Evolutionary conservation across 2,329 filamentous ascomycete species (phyloP).

Genomic region (Colletotrichum orbiculare): DNA sequence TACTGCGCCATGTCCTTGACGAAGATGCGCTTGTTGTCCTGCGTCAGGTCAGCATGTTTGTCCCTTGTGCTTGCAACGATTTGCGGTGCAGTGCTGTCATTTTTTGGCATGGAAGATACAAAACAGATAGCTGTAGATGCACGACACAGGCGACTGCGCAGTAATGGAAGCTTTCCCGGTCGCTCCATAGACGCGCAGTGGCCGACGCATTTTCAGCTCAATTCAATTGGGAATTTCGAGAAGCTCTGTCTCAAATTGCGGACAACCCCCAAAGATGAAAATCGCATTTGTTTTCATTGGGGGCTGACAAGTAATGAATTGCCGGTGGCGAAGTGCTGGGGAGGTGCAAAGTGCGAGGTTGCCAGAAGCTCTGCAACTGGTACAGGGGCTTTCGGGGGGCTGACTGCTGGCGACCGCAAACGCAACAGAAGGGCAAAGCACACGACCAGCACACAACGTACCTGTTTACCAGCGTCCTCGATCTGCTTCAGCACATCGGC

Average conservation of each 20-base stretch:
- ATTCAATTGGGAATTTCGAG: conserved; percentile 35
- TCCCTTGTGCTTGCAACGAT: neutral
- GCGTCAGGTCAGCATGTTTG: conserved; percentile 5
- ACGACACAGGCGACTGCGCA: conserved; percentile 17
- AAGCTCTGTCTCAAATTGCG: conserved; percentile 30
- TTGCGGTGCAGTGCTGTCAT: neutral
- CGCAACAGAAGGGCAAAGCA: conserved; percentile 33
- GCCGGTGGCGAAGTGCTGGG: conserved; percentile 1
- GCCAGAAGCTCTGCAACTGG: conserved; percentile 29
- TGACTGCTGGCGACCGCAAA: conserved; percentile 2
- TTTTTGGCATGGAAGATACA: neutral
- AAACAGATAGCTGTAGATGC: neutral
- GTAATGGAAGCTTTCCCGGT: conserved; percentile 11
- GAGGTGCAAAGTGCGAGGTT: conserved; percentile 11
- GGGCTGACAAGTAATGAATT: conserved; percentile 24
- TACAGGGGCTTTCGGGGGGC: no score
- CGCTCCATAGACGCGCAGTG: conserved; percentile 1
- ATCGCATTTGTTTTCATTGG: conserved; percentile 20
- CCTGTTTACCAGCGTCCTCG: conserved; percentile 78
- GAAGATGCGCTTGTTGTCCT: conserved; percentile 88
- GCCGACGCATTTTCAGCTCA: conserved; percentile 19
- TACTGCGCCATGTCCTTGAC: conserved; percentile 99
- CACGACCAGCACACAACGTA: conserved; percentile 54
- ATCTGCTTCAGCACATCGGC: conserved; percentile 82
- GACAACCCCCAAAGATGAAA: conserved; percentile 11